phyloP scores from a whole-genome alignment of 2,329 filamentous ascomycete genomes.

The Aaosphaeria arxii region DNA sequence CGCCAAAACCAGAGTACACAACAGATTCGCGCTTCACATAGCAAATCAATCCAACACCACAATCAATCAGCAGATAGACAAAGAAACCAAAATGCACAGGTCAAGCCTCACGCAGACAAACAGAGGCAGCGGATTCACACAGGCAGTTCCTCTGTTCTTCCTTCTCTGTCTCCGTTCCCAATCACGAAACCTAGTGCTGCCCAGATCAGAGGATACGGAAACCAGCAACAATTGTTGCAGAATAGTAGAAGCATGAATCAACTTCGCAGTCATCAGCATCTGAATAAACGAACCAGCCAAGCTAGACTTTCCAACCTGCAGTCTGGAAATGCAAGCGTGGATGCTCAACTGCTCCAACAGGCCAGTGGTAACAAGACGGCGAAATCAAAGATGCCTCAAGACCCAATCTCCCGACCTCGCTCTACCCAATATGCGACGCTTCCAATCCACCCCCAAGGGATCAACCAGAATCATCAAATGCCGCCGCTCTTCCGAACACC shows the following conservation, averaged over 20 bases:
- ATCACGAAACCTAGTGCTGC: constrained; percentile 4
- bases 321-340: neutral
- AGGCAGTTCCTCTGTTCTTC: constrained; percentile 7
- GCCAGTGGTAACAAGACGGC: constrained; percentile 2
- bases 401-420: neutral
- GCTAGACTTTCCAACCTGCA: no score
- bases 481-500: neutral
- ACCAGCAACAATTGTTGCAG: constrained; percentile 14
- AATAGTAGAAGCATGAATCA: constrained; percentile 10
- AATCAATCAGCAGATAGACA: neutral
- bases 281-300: no score
- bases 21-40: neutral
- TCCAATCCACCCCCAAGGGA: neutral
- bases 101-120: constrained; percentile 8
- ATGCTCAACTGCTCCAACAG: constrained; percentile 4
- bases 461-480: neutral
- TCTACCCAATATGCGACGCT: neutral
- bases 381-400: neutral
- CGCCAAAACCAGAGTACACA: neutral
- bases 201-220: constrained; percentile 6
- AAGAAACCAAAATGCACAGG: constrained; percentile 5
- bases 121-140: constrained; percentile 6
- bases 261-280: neutral
- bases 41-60: neutral
- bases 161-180: constrained; percentile 7